phyloP scores from a whole-genome alignment of 2,329 filamentous ascomycete genomes.

The Cladobotryum protrusum region DNA sequence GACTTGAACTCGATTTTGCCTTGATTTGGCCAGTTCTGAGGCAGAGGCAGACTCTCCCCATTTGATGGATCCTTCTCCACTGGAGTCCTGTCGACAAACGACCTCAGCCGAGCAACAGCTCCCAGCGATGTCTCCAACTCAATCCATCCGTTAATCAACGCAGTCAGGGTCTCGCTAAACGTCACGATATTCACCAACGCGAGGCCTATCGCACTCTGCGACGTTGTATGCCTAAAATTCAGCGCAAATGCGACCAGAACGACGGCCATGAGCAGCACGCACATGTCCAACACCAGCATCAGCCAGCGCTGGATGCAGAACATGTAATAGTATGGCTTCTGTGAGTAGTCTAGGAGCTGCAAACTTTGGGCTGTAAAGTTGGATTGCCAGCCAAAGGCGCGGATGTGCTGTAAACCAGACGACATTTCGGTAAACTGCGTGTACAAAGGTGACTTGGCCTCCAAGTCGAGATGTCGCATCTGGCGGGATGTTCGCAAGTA shows the following conservation, averaged over 20 bases:
- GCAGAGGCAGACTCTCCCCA: background rate
- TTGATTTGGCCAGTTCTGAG: constrained; percentile 11
- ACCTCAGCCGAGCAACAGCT: constrained; percentile 14
- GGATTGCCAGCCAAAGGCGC: constrained; percentile 18
- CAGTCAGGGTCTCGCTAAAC: constrained; percentile 7
- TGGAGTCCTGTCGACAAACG: background rate
- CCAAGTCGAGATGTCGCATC: constrained; percentile 47
- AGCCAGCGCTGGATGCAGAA: constrained; percentile 43
- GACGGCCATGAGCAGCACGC: constrained; percentile 24
- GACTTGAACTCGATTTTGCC: constrained; percentile 13
- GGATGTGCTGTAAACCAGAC: constrained; percentile 20
- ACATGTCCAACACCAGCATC: constrained; percentile 36
- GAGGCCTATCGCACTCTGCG: constrained; percentile 7
- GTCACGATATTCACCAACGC: constrained; percentile 10
- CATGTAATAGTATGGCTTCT: constrained; percentile 30
- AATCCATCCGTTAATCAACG: constrained; percentile 7
- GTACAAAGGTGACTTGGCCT: constrained; percentile 43
- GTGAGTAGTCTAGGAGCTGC: constrained; percentile 29
- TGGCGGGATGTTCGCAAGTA: constrained; percentile 48
- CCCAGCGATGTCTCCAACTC: constrained; percentile 18
- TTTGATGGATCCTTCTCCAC: background rate
- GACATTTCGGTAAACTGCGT: constrained; percentile 32
- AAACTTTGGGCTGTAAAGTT: constrained; percentile 36
- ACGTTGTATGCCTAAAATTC: background rate
- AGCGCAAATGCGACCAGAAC: constrained; percentile 30